A percentile compares a stretch with the other conserved stretches of the same genome.
These are phyloP conservation scores for Boeremia lycopersici DNA, from an alignment of 2,329 filamentous ascomycete species.

Conservation along the genomic window DNA sequence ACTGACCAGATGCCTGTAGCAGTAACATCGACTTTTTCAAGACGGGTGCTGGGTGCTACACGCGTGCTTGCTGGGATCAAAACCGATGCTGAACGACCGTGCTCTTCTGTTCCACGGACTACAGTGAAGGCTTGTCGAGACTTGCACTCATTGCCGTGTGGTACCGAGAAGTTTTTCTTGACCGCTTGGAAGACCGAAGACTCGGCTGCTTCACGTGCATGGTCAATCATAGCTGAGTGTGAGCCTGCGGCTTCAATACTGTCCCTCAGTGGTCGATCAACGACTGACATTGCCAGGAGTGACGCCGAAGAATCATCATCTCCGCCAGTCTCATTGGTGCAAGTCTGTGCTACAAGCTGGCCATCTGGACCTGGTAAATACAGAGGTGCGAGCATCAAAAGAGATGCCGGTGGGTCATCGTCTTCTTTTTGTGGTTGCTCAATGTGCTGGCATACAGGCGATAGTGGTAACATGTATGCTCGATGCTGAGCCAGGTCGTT, in stretches of 20 bases:
- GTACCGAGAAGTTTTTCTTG: too few relatives aligned
- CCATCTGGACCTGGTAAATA: neutral
- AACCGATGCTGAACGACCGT: too few relatives aligned
- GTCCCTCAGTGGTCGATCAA: neutral
- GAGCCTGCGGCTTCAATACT: neutral
- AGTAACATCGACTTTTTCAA: neutral
- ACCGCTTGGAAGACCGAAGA: neutral
- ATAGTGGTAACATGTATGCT: neutral
- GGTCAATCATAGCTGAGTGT: neutral
- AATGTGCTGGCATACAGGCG: neutral
- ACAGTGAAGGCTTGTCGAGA: too few relatives aligned
- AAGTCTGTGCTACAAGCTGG: neutral
- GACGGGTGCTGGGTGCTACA: neutral
- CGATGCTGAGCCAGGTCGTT: neutral
- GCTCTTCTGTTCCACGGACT: too few relatives aligned
- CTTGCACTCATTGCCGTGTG: too few relatives aligned
- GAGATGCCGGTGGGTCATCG: neutral
- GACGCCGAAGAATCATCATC: neutral
- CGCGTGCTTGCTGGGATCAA: too few relatives aligned
- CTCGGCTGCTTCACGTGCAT: neutral
- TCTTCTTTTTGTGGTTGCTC: neutral
- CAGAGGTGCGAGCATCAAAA: neutral
- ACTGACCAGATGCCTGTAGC: neutral
- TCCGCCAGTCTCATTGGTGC: neutral
- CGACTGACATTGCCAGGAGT: neutral